phyloP scores from a whole-genome alignment of 75 land plant genomes.

The Sequoiadendron giganteum region DNA sequence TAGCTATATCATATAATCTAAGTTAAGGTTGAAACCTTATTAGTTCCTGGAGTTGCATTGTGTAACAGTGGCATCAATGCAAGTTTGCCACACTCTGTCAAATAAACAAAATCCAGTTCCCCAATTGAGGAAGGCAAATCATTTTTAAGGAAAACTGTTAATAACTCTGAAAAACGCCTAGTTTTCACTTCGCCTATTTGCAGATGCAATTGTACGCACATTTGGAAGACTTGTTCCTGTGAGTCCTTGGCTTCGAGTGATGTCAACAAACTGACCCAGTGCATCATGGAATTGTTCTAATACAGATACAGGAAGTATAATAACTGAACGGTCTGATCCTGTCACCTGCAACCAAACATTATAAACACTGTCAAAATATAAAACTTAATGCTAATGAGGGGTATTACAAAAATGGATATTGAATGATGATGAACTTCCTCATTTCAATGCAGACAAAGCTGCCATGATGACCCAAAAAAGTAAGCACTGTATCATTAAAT shows the following conservation, averaged over 20 bases:
- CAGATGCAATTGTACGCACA: conserved; percentile 64
- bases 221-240: conserved; percentile 35
- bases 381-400: neutral
- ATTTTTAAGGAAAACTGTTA: neutral
- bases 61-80: neutral
- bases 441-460: neutral
- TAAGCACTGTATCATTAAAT: neutral
- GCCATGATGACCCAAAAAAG: neutral
- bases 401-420: neutral
- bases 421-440: neutral
- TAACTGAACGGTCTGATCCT: conserved; percentile 85
- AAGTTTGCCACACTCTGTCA: neutral
- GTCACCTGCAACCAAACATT: conserved; percentile 55
- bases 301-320: conserved; percentile 84
- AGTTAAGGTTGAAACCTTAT: neutral
- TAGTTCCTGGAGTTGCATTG: neutral
- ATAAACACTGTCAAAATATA: neutral
- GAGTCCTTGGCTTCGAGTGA: conserved; percentile 69
- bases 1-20: too few species aligned
- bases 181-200: conserved; percentile 49
- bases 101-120: neutral
- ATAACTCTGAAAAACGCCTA: neutral
- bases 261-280: conserved; percentile 89
- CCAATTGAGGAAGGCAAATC: neutral
- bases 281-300: conserved; percentile 91